Conservation (phyloP, 2,329 filamentous ascomycete genomes). For the Truncatella angustata region DNA sequence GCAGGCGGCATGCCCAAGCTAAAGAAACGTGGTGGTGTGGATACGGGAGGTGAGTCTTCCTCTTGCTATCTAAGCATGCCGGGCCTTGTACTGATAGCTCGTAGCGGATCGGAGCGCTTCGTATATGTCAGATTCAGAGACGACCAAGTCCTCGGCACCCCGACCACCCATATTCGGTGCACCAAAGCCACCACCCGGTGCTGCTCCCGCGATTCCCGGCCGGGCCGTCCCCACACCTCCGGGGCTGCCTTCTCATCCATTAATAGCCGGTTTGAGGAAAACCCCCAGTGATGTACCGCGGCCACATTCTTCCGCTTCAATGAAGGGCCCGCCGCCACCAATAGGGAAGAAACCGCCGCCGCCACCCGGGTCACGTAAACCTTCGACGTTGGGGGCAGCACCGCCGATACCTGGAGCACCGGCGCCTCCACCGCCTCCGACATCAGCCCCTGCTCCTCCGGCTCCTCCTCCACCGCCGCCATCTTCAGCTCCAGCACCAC, state of each 20-base stretch:
- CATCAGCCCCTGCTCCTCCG: constrained; percentile 20
- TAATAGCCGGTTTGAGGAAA: constrained; percentile 62
- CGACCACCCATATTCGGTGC: constrained; percentile 50
- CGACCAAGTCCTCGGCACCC: constrained; percentile 42
- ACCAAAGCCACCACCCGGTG: constrained; percentile 58
- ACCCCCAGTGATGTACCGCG: constrained; percentile 48
- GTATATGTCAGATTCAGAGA: constrained; percentile 80
- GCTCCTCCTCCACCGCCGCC: constrained; percentile 34
- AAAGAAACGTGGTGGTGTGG: constrained; percentile 76
- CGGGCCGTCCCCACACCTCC: constrained; percentile 41
- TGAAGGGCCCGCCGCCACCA: constrained; percentile 72
- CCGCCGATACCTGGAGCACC: constrained; percentile 17
- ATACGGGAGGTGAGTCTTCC: constrained; percentile 60
- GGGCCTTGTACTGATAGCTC: constrained; percentile 14
- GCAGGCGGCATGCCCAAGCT: constrained; percentile 94
- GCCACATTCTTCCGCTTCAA: constrained; percentile 59
- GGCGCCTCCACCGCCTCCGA: constrained; percentile 30
- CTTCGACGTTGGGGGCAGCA: constrained; percentile 24
- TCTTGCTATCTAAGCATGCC: constrained; percentile 2
- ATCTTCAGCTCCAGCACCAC: constrained; percentile 27
- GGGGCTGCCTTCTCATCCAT: constrained; percentile 46
- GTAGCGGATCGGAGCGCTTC: constrained; percentile 66
- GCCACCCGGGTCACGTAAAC: constrained; percentile 59
- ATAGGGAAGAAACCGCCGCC: constrained; percentile 74
- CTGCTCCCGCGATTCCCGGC: constrained; percentile 59